Conservation (phyloP, 495 filamentous ascomycete genomes). For the Cairneyella variabilis region DNA sequence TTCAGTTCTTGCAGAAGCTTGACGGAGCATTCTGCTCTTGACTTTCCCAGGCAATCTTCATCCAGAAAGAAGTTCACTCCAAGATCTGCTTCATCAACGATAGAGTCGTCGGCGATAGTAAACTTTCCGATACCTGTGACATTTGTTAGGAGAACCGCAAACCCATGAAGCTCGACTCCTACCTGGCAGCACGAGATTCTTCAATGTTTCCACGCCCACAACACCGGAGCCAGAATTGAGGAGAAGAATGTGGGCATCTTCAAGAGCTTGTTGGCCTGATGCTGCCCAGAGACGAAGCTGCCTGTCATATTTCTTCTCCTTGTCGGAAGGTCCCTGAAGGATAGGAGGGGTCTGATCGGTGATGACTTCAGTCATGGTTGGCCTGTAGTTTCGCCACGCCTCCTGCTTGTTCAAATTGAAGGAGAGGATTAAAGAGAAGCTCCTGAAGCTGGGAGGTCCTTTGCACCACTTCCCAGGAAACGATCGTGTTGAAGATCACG, state of each 20-base stretch:
- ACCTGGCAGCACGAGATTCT: constrained; percentile 92
- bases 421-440: no score
- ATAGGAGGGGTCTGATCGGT: constrained; percentile 46
- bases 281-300: constrained; percentile 96
- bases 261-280: constrained; percentile 83
- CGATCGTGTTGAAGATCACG: no score
- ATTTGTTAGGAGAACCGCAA: constrained; percentile 14
- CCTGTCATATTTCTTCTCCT: constrained; percentile 92
- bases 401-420: no score
- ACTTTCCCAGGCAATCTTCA: constrained; percentile 67
- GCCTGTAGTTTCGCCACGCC: neutral
- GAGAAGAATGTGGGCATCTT: constrained; percentile 83
- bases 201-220: constrained; percentile 87
- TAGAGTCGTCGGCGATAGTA: constrained; percentile 79
- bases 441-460: no score
- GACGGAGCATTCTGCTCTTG: constrained; percentile 74
- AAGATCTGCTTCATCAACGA: constrained; percentile 76
- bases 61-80: constrained; percentile 98
- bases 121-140: constrained; percentile 79
- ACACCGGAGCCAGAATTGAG: constrained; percentile 80
- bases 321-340: constrained; percentile 66
- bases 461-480: no score
- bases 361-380: constrained; percentile 25
- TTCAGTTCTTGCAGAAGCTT: constrained; percentile 83
- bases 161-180: constrained; percentile 7